Percentiles rank a stretch among this genome's conserved stretches.
Conservation (phyloP, 164 flowering plant species). For the Kingdonia uniflora region DNA sequence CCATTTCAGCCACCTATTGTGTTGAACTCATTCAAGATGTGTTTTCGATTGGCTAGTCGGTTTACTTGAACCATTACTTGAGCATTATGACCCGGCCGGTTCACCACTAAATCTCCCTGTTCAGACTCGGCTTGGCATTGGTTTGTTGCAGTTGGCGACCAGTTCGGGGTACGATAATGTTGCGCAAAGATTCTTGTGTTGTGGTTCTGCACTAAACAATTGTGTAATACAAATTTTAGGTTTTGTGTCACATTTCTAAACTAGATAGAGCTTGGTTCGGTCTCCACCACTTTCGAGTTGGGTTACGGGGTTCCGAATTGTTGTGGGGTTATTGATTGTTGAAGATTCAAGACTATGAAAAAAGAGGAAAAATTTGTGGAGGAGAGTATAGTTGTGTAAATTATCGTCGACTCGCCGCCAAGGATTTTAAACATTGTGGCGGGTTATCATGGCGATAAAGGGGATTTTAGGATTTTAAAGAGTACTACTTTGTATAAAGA, state of each 20-base stretch:
- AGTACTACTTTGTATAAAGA: constrained; percentile 49
- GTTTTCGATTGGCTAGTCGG: constrained; percentile 71
- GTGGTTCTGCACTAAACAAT: constrained; percentile 65
- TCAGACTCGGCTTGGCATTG: constrained; percentile 60
- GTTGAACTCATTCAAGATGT: constrained; percentile 36
- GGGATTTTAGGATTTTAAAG: constrained; percentile 32
- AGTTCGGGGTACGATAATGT: constrained; percentile 48
- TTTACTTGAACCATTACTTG: constrained; percentile 79
- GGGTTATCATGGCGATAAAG: constrained; percentile 50
- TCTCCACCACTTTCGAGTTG: constrained; percentile 33
- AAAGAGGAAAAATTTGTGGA: constrained; percentile 1
- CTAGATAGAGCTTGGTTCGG: constrained; percentile 35
- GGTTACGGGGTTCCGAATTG: constrained; percentile 63
- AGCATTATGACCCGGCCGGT: constrained; percentile 72
- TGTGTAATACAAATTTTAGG: constrained; percentile 78
- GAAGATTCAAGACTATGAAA: constrained; percentile 31
- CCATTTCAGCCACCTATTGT: not conserved
- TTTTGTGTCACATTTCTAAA: constrained; percentile 75
- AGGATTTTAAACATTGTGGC: constrained; percentile 61
- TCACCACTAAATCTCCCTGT: constrained; percentile 49
- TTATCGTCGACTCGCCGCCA: constrained; percentile 58
- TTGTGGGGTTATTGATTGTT: constrained; percentile 53
- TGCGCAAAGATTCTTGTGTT: constrained; percentile 35
- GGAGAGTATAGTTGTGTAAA: constrained; percentile 49
- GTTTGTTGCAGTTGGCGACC: constrained; percentile 57